Evolutionary conservation across 345 rosid species (phyloP).

Genomic region (Gossypium turneri): DNA sequence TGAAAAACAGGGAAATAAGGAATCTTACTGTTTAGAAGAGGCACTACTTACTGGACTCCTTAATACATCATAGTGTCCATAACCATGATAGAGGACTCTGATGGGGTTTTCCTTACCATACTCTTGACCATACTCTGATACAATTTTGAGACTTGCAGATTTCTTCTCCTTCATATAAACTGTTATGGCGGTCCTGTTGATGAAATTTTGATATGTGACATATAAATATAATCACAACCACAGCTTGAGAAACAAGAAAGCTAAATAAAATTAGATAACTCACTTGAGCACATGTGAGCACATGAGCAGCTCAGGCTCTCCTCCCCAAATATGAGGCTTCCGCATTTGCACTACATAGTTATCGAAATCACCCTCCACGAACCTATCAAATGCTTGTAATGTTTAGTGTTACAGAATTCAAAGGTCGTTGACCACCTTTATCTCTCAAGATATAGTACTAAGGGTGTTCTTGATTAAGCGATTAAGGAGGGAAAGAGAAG

Average conservation of each 20-base stretch:
- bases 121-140: conserved; percentile 64
- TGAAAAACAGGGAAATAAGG: conserved; percentile 2
- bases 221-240: neutral
- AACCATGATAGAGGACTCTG: conserved; percentile 50
- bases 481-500: too few relatives aligned
- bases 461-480: neutral
- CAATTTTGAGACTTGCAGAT: conserved; percentile 32
- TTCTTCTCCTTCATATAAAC: conserved; percentile 50
- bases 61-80: conserved; percentile 62
- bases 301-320: conserved; percentile 73
- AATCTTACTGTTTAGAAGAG: conserved; percentile 38
- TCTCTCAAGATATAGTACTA: neutral
- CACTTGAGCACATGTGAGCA: conserved; percentile 58
- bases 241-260: neutral
- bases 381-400: conserved; percentile 32
- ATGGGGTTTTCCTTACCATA: conserved; percentile 51
- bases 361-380: conserved; percentile 56
- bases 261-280: conserved; percentile 7
- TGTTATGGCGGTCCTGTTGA: conserved; percentile 44
- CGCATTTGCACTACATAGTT: conserved; percentile 48
- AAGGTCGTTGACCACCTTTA: neutral
- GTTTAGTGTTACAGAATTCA: neutral
- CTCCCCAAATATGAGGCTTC: conserved; percentile 64
- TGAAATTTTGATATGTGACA: neutral
- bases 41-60: conserved; percentile 18